Evolutionary conservation across 139 green algal species (phyloP), one percentile per base, ranked within the genome.

Genomic region (Coelastrella sp.): DNA sequence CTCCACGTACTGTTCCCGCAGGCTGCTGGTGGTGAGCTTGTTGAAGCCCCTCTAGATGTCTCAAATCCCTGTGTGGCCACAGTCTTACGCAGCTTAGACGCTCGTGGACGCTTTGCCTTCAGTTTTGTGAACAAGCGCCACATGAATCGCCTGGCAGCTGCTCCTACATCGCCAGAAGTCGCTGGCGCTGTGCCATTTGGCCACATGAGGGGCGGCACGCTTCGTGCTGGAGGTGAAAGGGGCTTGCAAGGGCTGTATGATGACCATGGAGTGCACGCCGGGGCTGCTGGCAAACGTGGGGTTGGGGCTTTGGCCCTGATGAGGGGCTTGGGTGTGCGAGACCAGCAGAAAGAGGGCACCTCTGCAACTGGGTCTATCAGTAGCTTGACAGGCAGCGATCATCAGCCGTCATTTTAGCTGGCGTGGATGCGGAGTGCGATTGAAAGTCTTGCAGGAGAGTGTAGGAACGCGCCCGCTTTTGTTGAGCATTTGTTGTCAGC

Each of bases 21-120:
- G 83, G 58, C 83, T 68, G 83, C 68, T 80, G 83, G 68, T 58
- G 83, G 83, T 71, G 83, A 88, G 83, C 83, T 88, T 6, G 83
- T 88, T 13, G 83, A 88, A 16, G 83, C 83, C 5, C 68, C 68
- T 19, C 83, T 88, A 19, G 83, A 88, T 73, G 6, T 80, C 8
- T 13, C 14, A 23, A 88, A 88, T 66, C 68, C 83, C 19, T 80
- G 68, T 32, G 83, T 88, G 66, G 83, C 83, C 3, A 66, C 66
- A 66, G 83, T 88, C 13, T 54, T 88, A 19, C 83, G 83, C 68
- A 88, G 83, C 83, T n/a, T 88, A 68, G 83, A 88, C 22, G 47
- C 83, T n/a, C 66, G 83, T 5, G 83, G 83, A 32, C 54, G 83
- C 17, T 88, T 88, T 58, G 83, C 83, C 68, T 88, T 88, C 83